phyloP scores from a whole-genome alignment of 805 yeast genomes.

The Cyberlindnera saturnus region DNA sequence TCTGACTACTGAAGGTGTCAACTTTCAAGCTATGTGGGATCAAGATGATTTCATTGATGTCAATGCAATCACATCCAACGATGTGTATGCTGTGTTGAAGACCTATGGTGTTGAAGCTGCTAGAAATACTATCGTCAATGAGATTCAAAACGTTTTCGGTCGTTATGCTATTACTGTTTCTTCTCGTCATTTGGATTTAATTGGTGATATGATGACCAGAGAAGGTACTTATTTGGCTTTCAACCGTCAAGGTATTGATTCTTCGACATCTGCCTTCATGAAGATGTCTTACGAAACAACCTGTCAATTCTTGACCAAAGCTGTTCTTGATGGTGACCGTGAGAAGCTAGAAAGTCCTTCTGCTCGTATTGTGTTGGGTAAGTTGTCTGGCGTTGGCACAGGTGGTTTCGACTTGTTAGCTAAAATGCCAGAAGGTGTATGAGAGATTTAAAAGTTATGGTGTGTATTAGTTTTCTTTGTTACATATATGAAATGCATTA shows the following conservation, averaged over 20 bases:
- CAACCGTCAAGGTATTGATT: constrained; percentile 97
- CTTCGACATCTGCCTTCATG: constrained; percentile 92
- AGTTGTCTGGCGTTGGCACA: constrained; percentile 87
- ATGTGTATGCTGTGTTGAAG: constrained; percentile 79
- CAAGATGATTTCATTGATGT: constrained; percentile 91
- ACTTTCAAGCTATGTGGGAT: constrained; percentile 97
- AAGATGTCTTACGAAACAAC: constrained; percentile 99
- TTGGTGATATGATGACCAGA: constrained; percentile 99
- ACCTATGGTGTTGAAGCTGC: constrained; percentile 99
- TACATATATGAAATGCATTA: constrained; percentile 4
- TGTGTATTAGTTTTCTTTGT: constrained; percentile 1
- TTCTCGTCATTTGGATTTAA: constrained; percentile 88
- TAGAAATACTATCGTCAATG: constrained; percentile 92
- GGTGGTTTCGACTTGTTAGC: constrained; percentile 82
- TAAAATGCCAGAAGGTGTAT: constrained; percentile 27
- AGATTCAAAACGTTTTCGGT: constrained; percentile 91
- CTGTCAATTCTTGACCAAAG: constrained; percentile 93
- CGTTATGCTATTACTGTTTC: constrained; percentile 94
- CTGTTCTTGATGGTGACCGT: constrained; percentile 85
- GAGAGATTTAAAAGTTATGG: constrained; percentile 1
- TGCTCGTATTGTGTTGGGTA: constrained; percentile 89
- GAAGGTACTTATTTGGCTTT: constrained; percentile 96
- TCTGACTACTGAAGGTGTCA: constrained; percentile 95
- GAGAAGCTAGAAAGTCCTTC: constrained; percentile 90
- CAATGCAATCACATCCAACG: constrained; percentile 86